Evolutionary conservation across 306 rosid species (phyloP), one percentile per base, ranked within the genome.

Genomic region (Cucurbita ficifolia): DNA sequence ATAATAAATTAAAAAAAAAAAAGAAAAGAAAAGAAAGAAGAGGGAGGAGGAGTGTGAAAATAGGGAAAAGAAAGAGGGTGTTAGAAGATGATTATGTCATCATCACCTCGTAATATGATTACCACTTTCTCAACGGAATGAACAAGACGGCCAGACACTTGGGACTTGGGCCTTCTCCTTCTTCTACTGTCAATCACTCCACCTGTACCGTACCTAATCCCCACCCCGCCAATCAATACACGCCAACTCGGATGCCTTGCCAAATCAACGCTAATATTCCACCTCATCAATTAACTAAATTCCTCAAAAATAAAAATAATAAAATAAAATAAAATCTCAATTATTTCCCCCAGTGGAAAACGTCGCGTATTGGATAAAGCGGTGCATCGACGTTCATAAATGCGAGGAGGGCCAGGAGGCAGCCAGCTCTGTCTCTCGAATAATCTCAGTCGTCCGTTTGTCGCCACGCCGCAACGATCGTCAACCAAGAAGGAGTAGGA

Each of bases 51-150:
- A 21, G 61, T 57, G n/a, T 54, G 8, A 57, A 57, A 24, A 57
- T 2, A 61, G 69, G 68, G 17, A 61, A 61, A 61, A 61, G 1
- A 7, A 24, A 24, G 17, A 24, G 61, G 61, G 61, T 1, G 7
- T 56, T 9, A 59, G 45, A 48, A 46, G 55, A 68, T 45, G 73
- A 68, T 68, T 45, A 68, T 43, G 73, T 68, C 54, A 68, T 68
- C 39, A 67, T 64, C 72, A 67, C 10, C 54, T 67, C 39, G n/a
- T 42, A 45, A 45, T 45, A 65, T 19, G 49, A 43, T 46, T 6
- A 43, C n/a, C 18, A 39, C 6, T 43, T 21, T 24, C 54, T 45
- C 73, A 43, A 68, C 73, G 73, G 73, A 68, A 68, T 43, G 40
- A 68, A 68, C 73, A 68, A 68, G 72, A 67, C 72, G 50, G 39